A percentile compares a stretch with the other conserved stretches of the same genome.
These are phyloP conservation scores for Sporothrix luriei DNA, from an alignment of 2,329 filamentous ascomycete genomes.

Conservation along the genomic window DNA sequence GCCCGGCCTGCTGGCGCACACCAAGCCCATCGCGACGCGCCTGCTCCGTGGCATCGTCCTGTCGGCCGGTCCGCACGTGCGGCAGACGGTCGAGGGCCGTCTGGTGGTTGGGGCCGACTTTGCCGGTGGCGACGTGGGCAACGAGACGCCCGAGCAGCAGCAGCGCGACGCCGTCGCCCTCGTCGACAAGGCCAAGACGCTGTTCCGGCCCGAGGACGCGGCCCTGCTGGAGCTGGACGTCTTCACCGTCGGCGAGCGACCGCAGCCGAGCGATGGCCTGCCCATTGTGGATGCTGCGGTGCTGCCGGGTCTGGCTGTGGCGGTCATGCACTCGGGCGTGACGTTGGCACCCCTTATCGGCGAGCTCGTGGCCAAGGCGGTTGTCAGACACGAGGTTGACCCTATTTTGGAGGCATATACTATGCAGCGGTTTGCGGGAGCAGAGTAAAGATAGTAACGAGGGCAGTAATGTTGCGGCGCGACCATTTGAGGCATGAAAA, in stretches of 20 bases:
- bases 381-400: conserved; percentile 27
- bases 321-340: conserved; percentile 43
- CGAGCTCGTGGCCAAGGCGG: conserved; percentile 31
- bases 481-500: too few relatives aligned
- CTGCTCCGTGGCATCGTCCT: conserved; percentile 39
- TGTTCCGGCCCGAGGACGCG: conserved; percentile 31
- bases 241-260: conserved; percentile 41
- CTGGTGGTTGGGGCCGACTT: conserved; percentile 39
- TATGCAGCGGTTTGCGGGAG: not conserved
- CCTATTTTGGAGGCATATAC: not conserved
- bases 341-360: conserved; percentile 40
- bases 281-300: conserved; percentile 40
- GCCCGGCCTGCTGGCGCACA: conserved; percentile 41
- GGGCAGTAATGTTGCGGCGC: too few relatives aligned
- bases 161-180: conserved; percentile 35
- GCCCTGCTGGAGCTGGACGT: conserved; percentile 38
- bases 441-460: not conserved
- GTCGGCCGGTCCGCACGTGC: conserved; percentile 39
- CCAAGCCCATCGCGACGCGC: conserved; percentile 36
- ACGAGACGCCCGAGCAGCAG: conserved; percentile 32
- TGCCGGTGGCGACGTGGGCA: conserved; percentile 33
- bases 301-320: conserved; percentile 39
- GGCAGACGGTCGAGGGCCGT: conserved; percentile 41
- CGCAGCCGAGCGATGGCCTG: conserved; percentile 40
- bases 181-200: conserved; percentile 36